Base-by-base conservation (phyloP, 352 stramenopile genomes). In the Phytophthora sansomeana region DNA sequence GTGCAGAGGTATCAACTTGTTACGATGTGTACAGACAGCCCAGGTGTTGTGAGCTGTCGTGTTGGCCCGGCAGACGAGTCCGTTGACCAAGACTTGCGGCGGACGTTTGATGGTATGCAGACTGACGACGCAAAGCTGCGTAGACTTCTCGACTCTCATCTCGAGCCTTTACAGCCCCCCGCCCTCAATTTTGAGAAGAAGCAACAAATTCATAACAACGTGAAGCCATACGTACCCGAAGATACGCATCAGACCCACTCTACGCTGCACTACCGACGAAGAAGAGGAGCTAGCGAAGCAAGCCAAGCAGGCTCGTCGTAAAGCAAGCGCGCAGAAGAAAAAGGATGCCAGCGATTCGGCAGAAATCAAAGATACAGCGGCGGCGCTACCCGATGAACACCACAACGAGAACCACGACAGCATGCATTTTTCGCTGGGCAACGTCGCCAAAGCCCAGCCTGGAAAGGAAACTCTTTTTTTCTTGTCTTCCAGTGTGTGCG, bases 181-280 rank as follows among this genome's bases (percentile, higher is more conserved):
- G 6, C 26, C 6, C 41, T 28, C 2, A 66, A 71, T 19, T 29
- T 44, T 4, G 55, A 72, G 42, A 72, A 72, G 29, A 32, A 58
- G 4, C 10, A 46, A 5, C 28, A 53, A 17, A 57, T 71, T 16
- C 29, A 67, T 39, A 72, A 48, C n/a, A 66, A 72, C 16, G 43
- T 72, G 0, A 17, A 14, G 9, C 63, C 56, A 11, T 72, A 63
- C n/a, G 35, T 67, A 1, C 50, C 57, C n/a, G n/a, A n/a, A n/a
- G n/a, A n/a, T n/a, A n/a, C n/a, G n/a, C n/a, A n/a, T n/a, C n/a
- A n/a, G n/a, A n/a, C n/a, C n/a, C n/a, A n/a, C n/a, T n/a, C 0
- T 28, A 51, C n/a, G 29, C n/a, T 7, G 35, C 35, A 1, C 63
- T 0, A 63, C n/a, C 16, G 42, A 39, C 10, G 56, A 62, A 30